A percentile compares a stretch with the other conserved stretches of the same genome.
phyloP scores from a whole-genome alignment of 305 asterid species.

The Lippia alba region DNA sequence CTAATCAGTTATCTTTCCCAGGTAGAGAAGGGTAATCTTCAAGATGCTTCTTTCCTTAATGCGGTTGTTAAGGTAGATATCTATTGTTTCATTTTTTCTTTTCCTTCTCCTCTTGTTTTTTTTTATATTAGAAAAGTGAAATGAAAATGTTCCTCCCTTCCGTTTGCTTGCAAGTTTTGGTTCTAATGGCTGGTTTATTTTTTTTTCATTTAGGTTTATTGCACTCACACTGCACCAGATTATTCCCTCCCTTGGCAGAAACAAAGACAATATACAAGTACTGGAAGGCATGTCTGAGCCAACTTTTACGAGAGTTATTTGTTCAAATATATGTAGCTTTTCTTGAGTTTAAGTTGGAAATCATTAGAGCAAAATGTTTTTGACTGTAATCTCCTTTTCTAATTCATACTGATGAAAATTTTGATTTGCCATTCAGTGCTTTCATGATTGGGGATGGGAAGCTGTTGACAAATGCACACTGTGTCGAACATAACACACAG shows the following conservation, averaged over 20 bases:
- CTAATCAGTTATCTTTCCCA: conserved; percentile 45
- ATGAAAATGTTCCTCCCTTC: conserved; percentile 12
- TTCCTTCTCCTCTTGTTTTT: background rate
- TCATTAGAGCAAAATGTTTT: conserved; percentile 13
- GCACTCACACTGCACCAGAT: conserved; percentile 95
- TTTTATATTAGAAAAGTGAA: conserved; percentile 3
- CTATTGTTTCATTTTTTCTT: background rate
- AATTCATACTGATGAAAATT: conserved; percentile 20
- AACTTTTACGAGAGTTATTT: conserved; percentile 24
- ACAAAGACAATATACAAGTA: conserved; percentile 90
- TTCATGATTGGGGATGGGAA: conserved; percentile 89
- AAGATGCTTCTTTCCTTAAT: conserved; percentile 73
- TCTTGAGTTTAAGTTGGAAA: conserved; percentile 17
- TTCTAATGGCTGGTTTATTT: background rate
- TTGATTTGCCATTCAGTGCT: conserved; percentile 60
- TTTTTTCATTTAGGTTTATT: conserved; percentile 65
- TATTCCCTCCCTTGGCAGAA: conserved; percentile 99
- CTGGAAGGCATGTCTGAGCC: conserved; percentile 83
- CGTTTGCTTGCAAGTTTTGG: conserved; percentile 19
- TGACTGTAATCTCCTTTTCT: conserved; percentile 3
- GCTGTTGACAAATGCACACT: conserved; percentile 94
- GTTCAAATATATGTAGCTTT: conserved; percentile 11
- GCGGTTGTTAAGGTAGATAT: conserved; percentile 91
- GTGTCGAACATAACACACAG: conserved; percentile 89
- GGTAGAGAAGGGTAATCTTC: conserved; percentile 76